Conservation (phyloP, 164 flowering plant species). For the Saururus chinensis region DNA sequence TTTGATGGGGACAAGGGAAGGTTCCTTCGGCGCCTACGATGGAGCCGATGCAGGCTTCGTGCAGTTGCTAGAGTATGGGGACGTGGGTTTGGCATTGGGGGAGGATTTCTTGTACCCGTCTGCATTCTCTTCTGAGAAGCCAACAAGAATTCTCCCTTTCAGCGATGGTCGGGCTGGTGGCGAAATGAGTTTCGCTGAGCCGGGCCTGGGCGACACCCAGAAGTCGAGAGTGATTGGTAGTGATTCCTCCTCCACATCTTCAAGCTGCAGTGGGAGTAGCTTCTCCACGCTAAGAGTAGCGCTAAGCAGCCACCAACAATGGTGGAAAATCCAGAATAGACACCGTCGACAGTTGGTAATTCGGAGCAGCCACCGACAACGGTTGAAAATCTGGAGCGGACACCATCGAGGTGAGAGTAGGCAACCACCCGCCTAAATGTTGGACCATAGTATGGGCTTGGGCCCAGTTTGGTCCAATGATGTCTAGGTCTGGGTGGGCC, state of each 20-base stretch:
- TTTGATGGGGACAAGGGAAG: constrained; percentile 33
- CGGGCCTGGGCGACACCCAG: constrained; percentile 11
- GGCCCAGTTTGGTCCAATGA: no score
- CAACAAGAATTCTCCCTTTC: constrained; percentile 54
- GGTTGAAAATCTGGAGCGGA: background rate
- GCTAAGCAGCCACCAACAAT: background rate
- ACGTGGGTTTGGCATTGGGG: constrained; percentile 17
- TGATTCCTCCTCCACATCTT: constrained; percentile 41
- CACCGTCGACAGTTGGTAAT: no score
- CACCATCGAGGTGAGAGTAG: background rate
- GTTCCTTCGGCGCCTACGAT: constrained; percentile 7
- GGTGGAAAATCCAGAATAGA: no score
- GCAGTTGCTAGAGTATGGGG: constrained; percentile 31
- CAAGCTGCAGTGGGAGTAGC: constrained; percentile 18
- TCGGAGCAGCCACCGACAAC: no score
- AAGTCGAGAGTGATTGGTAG: constrained; percentile 28
- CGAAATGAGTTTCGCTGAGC: constrained; percentile 4
- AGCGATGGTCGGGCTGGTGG: constrained; percentile 18
- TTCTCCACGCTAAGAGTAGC: constrained; percentile 25
- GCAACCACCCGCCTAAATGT: no score
- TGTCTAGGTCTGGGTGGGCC: no score
- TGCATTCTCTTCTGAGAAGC: constrained; percentile 15
- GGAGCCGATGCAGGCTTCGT: constrained; percentile 22
- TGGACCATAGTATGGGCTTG: no score
- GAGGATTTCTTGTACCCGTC: constrained; percentile 13